A percentile compares a stretch with the other conserved stretches of the same genome.
Conservation (phyloP, 2,329 filamentous ascomycete genomes). For the Rhynchosporium secalis region DNA sequence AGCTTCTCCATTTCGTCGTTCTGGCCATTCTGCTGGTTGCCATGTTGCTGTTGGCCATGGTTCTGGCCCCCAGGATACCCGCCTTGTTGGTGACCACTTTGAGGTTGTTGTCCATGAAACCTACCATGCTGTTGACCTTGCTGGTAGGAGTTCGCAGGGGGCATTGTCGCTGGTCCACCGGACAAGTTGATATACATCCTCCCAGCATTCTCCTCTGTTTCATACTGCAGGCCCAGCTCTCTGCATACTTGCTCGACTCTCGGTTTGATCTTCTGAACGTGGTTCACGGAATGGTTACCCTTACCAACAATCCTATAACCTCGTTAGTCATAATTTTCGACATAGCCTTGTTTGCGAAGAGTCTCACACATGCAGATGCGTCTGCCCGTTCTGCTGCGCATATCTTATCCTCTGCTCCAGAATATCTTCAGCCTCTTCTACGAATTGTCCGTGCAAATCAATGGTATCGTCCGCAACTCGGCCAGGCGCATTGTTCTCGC, state of each 20-base stretch:
- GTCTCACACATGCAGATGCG: conserved; percentile 76
- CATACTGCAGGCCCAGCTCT: conserved; percentile 78
- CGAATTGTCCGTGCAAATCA: conserved; percentile 91
- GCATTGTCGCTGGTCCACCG: conserved; percentile 62
- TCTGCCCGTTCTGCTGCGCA: conserved; percentile 71
- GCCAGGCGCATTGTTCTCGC: conserved; percentile 82
- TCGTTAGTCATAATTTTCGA: background rate
- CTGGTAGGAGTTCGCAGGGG: conserved; percentile 46
- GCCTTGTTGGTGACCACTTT: conserved; percentile 47
- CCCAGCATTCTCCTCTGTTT: conserved; percentile 86
- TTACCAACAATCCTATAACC: conserved; percentile 77
- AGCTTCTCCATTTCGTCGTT: conserved; percentile 40
- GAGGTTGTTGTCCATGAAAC: conserved; percentile 42
- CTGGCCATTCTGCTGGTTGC: conserved; percentile 43
- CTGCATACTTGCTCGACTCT: conserved; percentile 83
- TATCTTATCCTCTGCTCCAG: conserved; percentile 81
- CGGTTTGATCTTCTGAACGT: conserved; percentile 95
- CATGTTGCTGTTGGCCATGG: conserved; percentile 43
- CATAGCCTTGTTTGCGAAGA: background rate
- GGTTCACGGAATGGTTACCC: conserved; percentile 79
- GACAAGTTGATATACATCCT: conserved; percentile 85
- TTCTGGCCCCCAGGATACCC: conserved; percentile 44
- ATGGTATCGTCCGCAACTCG: conserved; percentile 80
- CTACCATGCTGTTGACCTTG: conserved; percentile 41
- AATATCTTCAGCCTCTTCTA: conserved; percentile 92